Conservation (phyloP, 73 alveolate species). For the Uronychia binucleata region DNA sequence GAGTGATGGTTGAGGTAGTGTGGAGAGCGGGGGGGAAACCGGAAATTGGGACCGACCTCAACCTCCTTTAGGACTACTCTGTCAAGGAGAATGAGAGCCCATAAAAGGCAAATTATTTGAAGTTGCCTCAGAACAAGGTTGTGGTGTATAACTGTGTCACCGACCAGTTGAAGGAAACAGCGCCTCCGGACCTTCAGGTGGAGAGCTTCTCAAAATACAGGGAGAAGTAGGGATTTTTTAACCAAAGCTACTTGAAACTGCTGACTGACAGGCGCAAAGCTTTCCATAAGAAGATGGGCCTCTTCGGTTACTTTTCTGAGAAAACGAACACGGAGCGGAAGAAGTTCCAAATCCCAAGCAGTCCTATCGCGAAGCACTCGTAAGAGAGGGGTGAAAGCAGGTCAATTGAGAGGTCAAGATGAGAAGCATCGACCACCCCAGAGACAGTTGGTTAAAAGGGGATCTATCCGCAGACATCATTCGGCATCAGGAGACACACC, state of each 20-base stretch:
- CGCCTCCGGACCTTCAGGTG: background rate
- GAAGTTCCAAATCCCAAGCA: background rate
- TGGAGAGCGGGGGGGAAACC: no score
- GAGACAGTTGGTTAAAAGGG: background rate
- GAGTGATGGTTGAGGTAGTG: no score
- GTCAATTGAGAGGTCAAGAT: background rate
- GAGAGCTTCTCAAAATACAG: background rate
- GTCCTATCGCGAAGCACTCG: background rate
- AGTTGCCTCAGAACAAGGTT: background rate
- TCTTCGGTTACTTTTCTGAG: background rate
- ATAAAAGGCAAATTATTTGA: background rate
- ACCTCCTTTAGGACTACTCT: background rate
- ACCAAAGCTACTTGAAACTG: background rate
- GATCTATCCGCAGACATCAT: background rate
- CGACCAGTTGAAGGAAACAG: background rate
- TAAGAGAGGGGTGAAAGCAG: background rate
- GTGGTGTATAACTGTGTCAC: background rate
- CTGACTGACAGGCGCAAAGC: background rate
- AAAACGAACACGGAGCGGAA: background rate
- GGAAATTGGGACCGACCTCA: background rate
- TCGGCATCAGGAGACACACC: background rate
- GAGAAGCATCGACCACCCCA: background rate
- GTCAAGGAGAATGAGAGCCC: background rate
- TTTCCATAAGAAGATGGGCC: background rate
- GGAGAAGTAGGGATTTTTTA: background rate